These are phyloP conservation scores for Cairneyella variabilis DNA, from an alignment of 495 filamentous ascomycete genomes.

Conservation along the genomic window DNA sequence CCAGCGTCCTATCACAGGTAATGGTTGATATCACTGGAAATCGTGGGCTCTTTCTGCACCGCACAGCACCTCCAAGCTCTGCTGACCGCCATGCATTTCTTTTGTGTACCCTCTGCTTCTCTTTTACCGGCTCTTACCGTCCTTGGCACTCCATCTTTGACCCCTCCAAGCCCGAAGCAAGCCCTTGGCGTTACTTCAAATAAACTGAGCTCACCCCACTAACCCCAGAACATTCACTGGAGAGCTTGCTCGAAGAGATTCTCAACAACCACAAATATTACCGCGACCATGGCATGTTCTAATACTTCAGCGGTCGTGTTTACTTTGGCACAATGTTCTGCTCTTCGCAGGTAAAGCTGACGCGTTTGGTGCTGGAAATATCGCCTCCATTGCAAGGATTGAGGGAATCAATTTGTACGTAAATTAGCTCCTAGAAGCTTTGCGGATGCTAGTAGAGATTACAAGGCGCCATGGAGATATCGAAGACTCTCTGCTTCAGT, in stretches of 20 bases:
- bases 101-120: too few relatives aligned
- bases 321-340: slow-evolving; percentile 51
- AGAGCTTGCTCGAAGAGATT: too few relatives aligned
- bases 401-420: slow-evolving; percentile 87
- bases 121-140: too few relatives aligned
- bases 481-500: slow-evolving; percentile 76
- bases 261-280: slow-evolving; percentile 18
- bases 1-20: too few relatives aligned
- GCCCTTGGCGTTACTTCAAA: background rate
- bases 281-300: slow-evolving; percentile 27
- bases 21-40: too few relatives aligned
- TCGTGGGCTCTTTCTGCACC: too few relatives aligned
- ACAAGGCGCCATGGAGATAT: slow-evolving; percentile 93
- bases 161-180: background rate
- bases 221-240: background rate
- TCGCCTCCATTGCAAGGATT: slow-evolving; percentile 62
- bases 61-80: too few relatives aligned
- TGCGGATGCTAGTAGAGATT: too few relatives aligned
- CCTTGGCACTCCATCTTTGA: background rate
- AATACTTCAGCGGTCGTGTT: slow-evolving; percentile 29
- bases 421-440: too few relatives aligned
- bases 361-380: slow-evolving; percentile 68
- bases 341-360: slow-evolving; percentile 59
- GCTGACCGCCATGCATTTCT: too few relatives aligned
- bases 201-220: background rate